A percentile compares a stretch with the other conserved stretches of the same genome.
phyloP scores from a whole-genome alignment of 2,329 filamentous ascomycete species.

The Exutisphaerella laricina region DNA sequence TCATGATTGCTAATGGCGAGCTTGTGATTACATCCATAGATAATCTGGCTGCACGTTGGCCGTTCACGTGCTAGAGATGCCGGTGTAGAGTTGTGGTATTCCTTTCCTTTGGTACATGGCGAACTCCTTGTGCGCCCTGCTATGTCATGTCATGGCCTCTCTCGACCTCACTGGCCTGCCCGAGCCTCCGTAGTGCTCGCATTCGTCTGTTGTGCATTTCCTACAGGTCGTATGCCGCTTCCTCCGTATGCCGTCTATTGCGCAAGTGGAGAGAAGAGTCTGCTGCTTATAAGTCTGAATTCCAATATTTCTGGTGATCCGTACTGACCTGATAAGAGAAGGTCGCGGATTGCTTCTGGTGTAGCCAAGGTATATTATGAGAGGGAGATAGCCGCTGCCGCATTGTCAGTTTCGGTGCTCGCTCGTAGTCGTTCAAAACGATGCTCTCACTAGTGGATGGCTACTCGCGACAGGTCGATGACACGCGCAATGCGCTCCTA shows the following conservation, averaged over 20 bases:
- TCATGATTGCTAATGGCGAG: too few relatives aligned
- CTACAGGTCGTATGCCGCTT: background rate
- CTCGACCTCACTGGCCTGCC: background rate
- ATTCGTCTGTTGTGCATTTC: slow-evolving; percentile 18
- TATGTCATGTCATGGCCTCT: slow-evolving; percentile 1
- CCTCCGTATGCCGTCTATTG: slow-evolving; percentile 21
- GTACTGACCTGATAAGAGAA: slow-evolving; percentile 63
- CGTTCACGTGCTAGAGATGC: too few relatives aligned
- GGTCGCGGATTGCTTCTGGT: slow-evolving; percentile 90
- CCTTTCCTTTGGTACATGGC: too few relatives aligned
- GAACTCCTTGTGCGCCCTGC: slow-evolving; percentile 6
- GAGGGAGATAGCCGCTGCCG: slow-evolving; percentile 80
- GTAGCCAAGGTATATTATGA: slow-evolving; percentile 97
- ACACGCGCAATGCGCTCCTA: slow-evolving; percentile 97
- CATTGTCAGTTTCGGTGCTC: slow-evolving; percentile 12
- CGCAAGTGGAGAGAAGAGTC: slow-evolving; percentile 30
- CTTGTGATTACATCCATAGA: too few relatives aligned
- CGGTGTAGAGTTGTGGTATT: too few relatives aligned
- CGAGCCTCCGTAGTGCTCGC: background rate
- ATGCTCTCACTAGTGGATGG: slow-evolving; percentile 82
- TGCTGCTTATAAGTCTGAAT: slow-evolving; percentile 12
- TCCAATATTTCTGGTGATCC: too few relatives aligned
- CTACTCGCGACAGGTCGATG: slow-evolving; percentile 89
- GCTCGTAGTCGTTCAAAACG: background rate
- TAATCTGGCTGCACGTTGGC: too few relatives aligned